Base-by-base conservation (phyloP, 2,329 filamentous ascomycete genomes). In the Fusarium kyushuense region DNA sequence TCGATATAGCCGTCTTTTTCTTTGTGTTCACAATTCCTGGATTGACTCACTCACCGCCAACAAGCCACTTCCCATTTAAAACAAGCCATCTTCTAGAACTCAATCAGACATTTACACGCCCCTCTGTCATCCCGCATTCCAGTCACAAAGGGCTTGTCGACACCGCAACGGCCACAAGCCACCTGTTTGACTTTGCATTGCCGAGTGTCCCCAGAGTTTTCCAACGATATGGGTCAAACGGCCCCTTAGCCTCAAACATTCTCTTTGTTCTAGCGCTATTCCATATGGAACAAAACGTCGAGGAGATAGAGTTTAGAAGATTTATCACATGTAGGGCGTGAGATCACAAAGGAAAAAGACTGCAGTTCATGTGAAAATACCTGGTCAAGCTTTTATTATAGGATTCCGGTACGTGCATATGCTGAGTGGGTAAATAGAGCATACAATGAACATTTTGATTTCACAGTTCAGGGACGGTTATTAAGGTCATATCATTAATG, bases 41-140 rank as follows among this genome's bases (percentile, higher is more conserved):
- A 10, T 45, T 25, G 29, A 40, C 53, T 36, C 10, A 32, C 48
- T 36, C 65, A 58, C 52, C 61, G 52, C 43, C 65, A 42, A 16
- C 27, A 17, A 65, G 60, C 48, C 65, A 63, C 52, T 48, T 41
- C 10, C 19, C 33, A 10, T 32, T 32, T 16, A 29, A 63, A 56
- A 40, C 19, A 41, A 46, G 16, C 46, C 54, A 43, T 58, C 11
- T 69, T 67, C 62, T 36, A 23, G 56, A 69, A 56, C 38, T 30
- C n/a, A 42, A 42, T 14, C 30, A 35, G 36, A 30, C 12, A 16
- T 12, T 6, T 9, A 41, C 35, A n/a, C 40, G n/a, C 54, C 55
- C 42, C 56, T 51, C 42, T 19, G 6, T 19, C 11, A 59, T 67
- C 66, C 66, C 62, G 66, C 66, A 69, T 69, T 69, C 66, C 66